A percentile compares a stretch with the other conserved stretches of the same genome.
phyloP scores from a whole-genome alignment of 176 grass and related monocot species.

The Thinopyrum elongatum region DNA sequence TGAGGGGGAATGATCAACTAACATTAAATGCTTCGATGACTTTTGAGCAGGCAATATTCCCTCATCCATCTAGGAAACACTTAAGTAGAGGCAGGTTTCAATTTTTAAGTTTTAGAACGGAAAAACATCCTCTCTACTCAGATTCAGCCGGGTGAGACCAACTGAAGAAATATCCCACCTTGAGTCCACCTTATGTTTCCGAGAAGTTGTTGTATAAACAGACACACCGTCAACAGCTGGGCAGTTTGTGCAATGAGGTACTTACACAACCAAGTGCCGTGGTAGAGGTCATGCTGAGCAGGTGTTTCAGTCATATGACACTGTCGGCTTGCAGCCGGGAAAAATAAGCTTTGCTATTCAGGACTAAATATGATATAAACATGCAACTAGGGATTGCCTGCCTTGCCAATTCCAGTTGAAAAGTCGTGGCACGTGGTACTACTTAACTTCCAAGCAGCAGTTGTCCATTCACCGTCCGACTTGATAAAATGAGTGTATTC shows the following conservation, averaged over 20 bases:
- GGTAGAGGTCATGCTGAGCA: not conserved
- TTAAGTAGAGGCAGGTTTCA: not conserved
- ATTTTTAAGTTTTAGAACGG: not conserved
- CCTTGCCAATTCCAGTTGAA: not conserved
- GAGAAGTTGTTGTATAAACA: not conserved
- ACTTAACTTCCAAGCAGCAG: not conserved
- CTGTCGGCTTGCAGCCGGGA: not conserved
- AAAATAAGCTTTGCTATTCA: not conserved
- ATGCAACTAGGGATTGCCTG: not conserved
- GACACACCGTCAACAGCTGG: not conserved
- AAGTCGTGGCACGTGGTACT: not conserved
- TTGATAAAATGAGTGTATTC: not conserved
- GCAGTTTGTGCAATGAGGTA: not conserved
- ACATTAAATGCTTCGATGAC: not conserved
- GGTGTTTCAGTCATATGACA: slow-evolving; percentile 5
- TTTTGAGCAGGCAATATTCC: not conserved
- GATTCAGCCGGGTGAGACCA: not conserved
- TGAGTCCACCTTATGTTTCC: slow-evolving; percentile 15
- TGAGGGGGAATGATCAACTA: no score
- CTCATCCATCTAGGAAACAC: not conserved
- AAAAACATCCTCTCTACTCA: not conserved
- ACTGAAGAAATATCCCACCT: not conserved
- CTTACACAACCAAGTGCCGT: not conserved
- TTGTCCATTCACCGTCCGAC: not conserved
- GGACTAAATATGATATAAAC: not conserved